Evolutionary conservation across 768 basidiomycete genomes (phyloP).

Genomic region (Dendrothele bispora): DNA sequence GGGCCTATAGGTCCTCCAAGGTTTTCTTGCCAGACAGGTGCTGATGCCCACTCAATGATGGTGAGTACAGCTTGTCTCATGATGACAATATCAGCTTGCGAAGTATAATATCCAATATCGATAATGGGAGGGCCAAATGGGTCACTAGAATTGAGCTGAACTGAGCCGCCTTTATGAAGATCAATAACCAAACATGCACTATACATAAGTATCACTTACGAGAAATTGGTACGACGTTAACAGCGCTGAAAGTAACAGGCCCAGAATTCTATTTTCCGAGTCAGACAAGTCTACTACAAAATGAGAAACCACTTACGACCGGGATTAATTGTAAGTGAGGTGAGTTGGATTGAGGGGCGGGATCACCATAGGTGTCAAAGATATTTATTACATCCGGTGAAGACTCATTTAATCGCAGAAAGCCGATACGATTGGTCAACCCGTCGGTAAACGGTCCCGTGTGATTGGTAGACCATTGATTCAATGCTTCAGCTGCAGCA

Average conservation of each 20-base stretch:
- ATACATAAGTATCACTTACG: no score
- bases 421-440: constrained; percentile 17
- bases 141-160: constrained; percentile 33
- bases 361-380: constrained; percentile 19
- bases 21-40: constrained; percentile 14
- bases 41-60: constrained; percentile 11
- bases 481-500: no score
- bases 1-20: constrained; percentile 6
- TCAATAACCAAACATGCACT: no score
- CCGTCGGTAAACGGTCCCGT: no score
- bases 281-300: no score
- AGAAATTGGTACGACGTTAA: no score
- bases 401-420: constrained; percentile 16
- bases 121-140: constrained; percentile 44
- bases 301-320: constrained; percentile 10
- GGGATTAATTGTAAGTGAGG: neutral
- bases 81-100: constrained; percentile 13
- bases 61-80: constrained; percentile 17
- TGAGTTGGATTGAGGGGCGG: constrained; percentile 20
- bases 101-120: constrained; percentile 40
- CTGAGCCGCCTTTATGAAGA: constrained; percentile 17
- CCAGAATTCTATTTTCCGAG: no score
- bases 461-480: no score
- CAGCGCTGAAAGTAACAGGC: no score
- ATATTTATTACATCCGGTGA: no score